Conservation (phyloP, 495 filamentous ascomycete species). For the Xylaria bambusicola region DNA sequence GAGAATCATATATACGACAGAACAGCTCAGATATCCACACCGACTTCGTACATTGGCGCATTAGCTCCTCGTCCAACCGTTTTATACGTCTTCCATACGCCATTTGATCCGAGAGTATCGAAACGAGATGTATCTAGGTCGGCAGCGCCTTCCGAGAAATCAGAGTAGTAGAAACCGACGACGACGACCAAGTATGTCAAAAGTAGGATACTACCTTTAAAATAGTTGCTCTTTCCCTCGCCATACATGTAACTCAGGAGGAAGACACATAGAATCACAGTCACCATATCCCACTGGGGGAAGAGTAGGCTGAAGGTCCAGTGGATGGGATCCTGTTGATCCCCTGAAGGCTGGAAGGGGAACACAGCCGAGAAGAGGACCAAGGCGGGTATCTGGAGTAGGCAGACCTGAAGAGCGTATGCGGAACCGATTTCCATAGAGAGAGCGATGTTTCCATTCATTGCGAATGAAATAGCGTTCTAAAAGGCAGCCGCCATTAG, state of each 20-base stretch:
- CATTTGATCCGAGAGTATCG: constrained; percentile 62
- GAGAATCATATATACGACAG: neutral
- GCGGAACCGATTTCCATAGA: constrained; percentile 99
- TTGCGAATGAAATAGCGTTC: constrained; percentile 99
- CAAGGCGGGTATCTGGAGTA: constrained; percentile 93
- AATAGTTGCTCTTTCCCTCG: constrained; percentile 95
- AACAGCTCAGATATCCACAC: constrained; percentile 24
- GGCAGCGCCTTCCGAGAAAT: constrained; percentile 59
- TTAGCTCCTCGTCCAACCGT: constrained; percentile 50
- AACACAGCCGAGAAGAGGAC: constrained; percentile 82
- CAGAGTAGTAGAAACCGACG: constrained; percentile 86
- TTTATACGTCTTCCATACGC: constrained; percentile 52
- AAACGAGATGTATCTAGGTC: constrained; percentile 64
- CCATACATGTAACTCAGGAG: constrained; percentile 96
- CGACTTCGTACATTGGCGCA: constrained; percentile 28
- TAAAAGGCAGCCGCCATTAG: constrained; percentile 35
- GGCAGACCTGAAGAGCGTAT: constrained; percentile 94
- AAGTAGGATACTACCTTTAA: constrained; percentile 90
- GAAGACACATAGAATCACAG: constrained; percentile 96
- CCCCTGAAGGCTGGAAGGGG: constrained; percentile 30
- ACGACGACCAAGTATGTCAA: constrained; percentile 92
- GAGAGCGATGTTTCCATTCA: constrained; percentile 99
- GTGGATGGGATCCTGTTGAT: constrained; percentile 57
- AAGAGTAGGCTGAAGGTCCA: constrained; percentile 95
- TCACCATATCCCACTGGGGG: constrained; percentile 99